These are phyloP conservation scores for Ogataea zsoltii DNA, from an alignment of 805 yeast species.

Conservation along the genomic window DNA sequence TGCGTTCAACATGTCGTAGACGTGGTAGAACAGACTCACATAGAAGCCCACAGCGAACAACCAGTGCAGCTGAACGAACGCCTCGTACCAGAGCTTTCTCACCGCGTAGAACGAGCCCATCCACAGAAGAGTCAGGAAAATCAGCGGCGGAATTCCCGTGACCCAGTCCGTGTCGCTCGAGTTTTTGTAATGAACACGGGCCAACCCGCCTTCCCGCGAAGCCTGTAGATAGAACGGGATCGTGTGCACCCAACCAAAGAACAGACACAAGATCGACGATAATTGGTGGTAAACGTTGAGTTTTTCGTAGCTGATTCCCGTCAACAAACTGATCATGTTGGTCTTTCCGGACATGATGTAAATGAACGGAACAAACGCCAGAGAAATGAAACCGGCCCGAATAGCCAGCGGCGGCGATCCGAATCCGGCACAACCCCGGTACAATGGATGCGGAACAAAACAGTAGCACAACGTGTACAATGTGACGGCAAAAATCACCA, in stretches of 20 bases:
- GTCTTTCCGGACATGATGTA: conserved; percentile 53
- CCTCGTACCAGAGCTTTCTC: conserved; percentile 45
- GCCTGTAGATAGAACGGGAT: conserved; percentile 51
- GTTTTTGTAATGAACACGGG: conserved; percentile 26
- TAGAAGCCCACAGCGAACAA: conserved; percentile 48
- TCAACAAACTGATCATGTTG: conserved; percentile 47
- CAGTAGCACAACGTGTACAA: conserved; percentile 36
- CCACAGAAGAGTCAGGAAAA: conserved; percentile 45
- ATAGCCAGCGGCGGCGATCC: conserved; percentile 62
- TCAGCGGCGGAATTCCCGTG: conserved; percentile 52
- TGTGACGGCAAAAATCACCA: conserved; percentile 34
- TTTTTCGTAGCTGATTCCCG: conserved; percentile 59
- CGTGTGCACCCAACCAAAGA: conserved; percentile 49
- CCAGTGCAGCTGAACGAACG: conserved; percentile 56
- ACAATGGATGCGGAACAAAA: conserved; percentile 50
- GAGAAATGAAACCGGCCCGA: conserved; percentile 51
- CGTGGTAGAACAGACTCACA: conserved; percentile 49
- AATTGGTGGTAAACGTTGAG: conserved; percentile 53
- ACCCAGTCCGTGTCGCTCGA: conserved; percentile 25
- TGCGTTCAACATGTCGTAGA: conserved; percentile 35
- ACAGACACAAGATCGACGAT: conserved; percentile 42
- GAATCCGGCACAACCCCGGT: conserved; percentile 52
- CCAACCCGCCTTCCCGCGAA: conserved; percentile 49
- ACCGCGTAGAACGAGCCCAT: conserved; percentile 41
- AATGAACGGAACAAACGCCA: conserved; percentile 52